These are phyloP conservation scores for Colletotrichum sp. DNA, from an alignment of 2,329 filamentous ascomycete species.

Conservation along the genomic window DNA sequence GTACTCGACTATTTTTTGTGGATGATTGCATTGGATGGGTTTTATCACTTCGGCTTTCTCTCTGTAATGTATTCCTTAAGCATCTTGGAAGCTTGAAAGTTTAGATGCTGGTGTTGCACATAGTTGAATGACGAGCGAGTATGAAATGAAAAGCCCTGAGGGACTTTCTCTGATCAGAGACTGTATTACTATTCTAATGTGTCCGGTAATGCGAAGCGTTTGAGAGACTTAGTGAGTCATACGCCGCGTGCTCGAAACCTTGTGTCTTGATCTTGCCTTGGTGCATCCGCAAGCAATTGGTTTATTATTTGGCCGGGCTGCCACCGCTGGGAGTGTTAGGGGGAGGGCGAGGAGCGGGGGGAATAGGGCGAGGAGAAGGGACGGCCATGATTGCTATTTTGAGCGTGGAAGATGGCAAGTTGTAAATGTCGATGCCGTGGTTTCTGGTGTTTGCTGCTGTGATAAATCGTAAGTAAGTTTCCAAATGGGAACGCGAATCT, in stretches of 20 bases:
- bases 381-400: not conserved
- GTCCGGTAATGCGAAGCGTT: not conserved
- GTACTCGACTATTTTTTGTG: not conserved
- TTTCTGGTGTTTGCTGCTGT: not conserved
- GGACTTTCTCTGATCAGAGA: not conserved
- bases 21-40: not conserved
- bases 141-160: not conserved
- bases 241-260: not conserved
- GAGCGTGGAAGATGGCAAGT: not conserved
- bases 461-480: not conserved
- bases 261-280: not conserved
- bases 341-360: not conserved
- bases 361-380: not conserved
- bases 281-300: not conserved
- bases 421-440: fast-evolving
- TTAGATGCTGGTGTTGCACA: not conserved
- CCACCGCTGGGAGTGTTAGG: not conserved
- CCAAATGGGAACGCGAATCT: not conserved
- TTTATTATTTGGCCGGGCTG: not conserved
- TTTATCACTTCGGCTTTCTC: not conserved
- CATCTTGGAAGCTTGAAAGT: not conserved
- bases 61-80: not conserved
- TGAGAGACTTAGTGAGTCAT: not conserved
- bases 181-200: not conserved
- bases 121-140: not conserved